Conservation (phyloP, 2,329 filamentous ascomycete genomes). For the Aureobasidium sp. region DNA sequence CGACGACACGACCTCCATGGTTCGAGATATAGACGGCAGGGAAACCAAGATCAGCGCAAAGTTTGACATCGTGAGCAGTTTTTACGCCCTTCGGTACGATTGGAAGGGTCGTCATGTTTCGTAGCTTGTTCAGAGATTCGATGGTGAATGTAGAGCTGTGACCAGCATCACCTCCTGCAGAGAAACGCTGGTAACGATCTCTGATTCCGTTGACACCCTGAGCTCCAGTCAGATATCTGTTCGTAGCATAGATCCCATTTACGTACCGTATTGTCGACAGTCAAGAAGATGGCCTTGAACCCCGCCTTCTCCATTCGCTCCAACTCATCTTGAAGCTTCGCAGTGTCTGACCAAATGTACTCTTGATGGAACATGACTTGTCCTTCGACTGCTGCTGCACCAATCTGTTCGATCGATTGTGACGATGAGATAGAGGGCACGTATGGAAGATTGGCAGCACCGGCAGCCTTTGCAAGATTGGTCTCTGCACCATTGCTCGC, state of each 20-base stretch:
- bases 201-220: slow-evolving; percentile 30
- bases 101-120: slow-evolving; percentile 30
- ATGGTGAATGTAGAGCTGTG: slow-evolving; percentile 28
- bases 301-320: slow-evolving; percentile 26
- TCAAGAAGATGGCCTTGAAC: slow-evolving; percentile 34
- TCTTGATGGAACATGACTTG: slow-evolving; percentile 36
- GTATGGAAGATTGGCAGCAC: slow-evolving; percentile 43
- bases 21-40: slow-evolving; percentile 35
- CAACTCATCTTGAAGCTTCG: slow-evolving; percentile 27
- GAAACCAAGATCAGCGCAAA: slow-evolving; percentile 29
- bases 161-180: slow-evolving; percentile 25
- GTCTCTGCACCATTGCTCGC: slow-evolving; percentile 64
- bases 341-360: slow-evolving; percentile 29
- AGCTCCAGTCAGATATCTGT: not conserved
- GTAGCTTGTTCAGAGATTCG: slow-evolving; percentile 28
- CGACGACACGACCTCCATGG: slow-evolving; percentile 34
- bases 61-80: slow-evolving; percentile 32
- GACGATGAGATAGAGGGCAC: slow-evolving; percentile 34
- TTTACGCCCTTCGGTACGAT: slow-evolving; percentile 35
- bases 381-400: slow-evolving; percentile 31
- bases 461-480: slow-evolving; percentile 44
- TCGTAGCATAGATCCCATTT: not conserved
- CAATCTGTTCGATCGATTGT: slow-evolving; percentile 28
- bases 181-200: slow-evolving; percentile 29
- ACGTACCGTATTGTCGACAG: slow-evolving; percentile 29